Evolutionary conservation across 768 basidiomycete genomes (phyloP).

Genomic region (Saitozyma podzolica): DNA sequence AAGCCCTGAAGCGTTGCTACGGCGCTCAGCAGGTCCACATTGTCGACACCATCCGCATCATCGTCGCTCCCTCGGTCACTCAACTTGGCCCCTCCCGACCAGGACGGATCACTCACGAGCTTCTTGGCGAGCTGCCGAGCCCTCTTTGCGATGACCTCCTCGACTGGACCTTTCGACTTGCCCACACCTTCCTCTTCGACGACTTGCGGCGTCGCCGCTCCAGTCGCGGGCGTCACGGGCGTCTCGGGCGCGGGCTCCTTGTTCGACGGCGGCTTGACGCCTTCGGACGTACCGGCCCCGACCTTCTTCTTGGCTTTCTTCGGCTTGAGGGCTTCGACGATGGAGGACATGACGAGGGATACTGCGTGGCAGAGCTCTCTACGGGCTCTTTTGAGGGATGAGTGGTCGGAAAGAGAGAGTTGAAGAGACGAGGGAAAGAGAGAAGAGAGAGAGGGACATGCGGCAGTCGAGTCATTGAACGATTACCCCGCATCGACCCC

Average conservation of each 20-base stretch:
- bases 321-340: background rate
- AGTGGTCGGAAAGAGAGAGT: too few species aligned
- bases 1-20: slow-evolving; percentile 71
- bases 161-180: slow-evolving; percentile 59
- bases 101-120: slow-evolving; percentile 61
- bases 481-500: too few species aligned
- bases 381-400: background rate
- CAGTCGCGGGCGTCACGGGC: background rate
- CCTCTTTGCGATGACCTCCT: slow-evolving; percentile 72
- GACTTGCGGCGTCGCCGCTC: background rate
- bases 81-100: background rate
- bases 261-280: background rate
- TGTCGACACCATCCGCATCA: slow-evolving; percentile 42
- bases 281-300: background rate
- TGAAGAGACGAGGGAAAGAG: too few species aligned
- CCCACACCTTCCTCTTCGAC: background rate
- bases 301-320: background rate
- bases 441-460: too few species aligned
- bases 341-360: background rate
- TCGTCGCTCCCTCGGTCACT: background rate
- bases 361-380: background rate
- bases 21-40: slow-evolving; percentile 27
- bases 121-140: slow-evolving; percentile 73
- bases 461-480: too few species aligned
- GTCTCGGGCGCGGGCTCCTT: background rate